These are phyloP conservation scores for Sodiomyces alkalinus DNA, from an alignment of 2,329 filamentous ascomycete genomes.

Conservation along the genomic window DNA sequence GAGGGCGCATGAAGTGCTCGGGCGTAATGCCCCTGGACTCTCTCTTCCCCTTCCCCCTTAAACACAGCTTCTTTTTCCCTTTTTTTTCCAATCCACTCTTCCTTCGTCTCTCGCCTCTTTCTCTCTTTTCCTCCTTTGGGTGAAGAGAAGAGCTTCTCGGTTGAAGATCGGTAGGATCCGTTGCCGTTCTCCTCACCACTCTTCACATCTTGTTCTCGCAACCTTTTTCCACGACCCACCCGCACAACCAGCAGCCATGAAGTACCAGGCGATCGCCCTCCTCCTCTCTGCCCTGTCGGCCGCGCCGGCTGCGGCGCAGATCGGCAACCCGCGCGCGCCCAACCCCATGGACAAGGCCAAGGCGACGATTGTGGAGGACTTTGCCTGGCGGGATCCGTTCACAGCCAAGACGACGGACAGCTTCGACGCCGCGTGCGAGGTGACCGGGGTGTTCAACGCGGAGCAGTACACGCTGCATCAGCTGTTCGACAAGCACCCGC, in stretches of 20 bases:
- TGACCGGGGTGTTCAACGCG: slow-evolving; percentile 19
- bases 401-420: slow-evolving; percentile 8
- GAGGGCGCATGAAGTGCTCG: too few relatives aligned
- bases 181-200: background rate
- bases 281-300: slow-evolving; percentile 6
- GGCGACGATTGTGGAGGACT: slow-evolving; percentile 20
- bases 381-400: slow-evolving; percentile 27
- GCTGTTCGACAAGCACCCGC: slow-evolving; percentile 19
- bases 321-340: slow-evolving; percentile 12
- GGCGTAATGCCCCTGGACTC: too few relatives aligned
- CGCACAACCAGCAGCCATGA: too few relatives aligned
- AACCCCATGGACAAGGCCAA: slow-evolving; percentile 13
- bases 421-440: slow-evolving; percentile 20
- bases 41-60: too few relatives aligned
- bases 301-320: slow-evolving; percentile 11
- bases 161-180: too few relatives aligned
- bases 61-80: background rate
- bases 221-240: too few relatives aligned
- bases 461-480: slow-evolving; percentile 28
- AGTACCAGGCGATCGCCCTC: background rate
- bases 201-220: too few relatives aligned
- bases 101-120: background rate
- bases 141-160: too few relatives aligned
- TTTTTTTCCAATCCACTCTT: too few relatives aligned
- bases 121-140: background rate